Percentiles rank a stretch among this genome's conserved stretches.
These are phyloP conservation scores for Populus trichocarpa DNA, from an alignment of 441 rosid genomes.

Conservation along the genomic window DNA sequence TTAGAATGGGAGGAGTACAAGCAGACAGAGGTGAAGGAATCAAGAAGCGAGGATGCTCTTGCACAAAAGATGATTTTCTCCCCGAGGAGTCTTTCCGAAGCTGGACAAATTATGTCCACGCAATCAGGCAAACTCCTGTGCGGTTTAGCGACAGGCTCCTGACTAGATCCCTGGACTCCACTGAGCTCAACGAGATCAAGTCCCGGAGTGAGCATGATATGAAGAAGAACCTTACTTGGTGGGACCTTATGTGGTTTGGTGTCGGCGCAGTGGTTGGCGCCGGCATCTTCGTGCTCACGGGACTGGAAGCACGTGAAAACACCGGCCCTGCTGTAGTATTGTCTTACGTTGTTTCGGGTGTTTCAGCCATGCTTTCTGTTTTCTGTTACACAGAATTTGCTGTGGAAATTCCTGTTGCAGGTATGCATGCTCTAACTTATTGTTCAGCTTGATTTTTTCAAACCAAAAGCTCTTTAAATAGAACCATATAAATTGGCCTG, in stretches of 20 bases:
- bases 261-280: conserved; percentile 87
- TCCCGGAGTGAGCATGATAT: conserved; percentile 76
- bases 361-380: conserved; percentile 91
- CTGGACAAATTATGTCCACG: conserved; percentile 50
- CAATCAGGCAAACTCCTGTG: conserved; percentile 53
- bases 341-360: conserved; percentile 76
- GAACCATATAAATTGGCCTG: too few species aligned
- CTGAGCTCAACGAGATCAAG: conserved; percentile 67
- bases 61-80: conserved; percentile 71
- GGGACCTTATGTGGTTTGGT: conserved; percentile 97
- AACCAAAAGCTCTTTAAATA: too few species aligned
- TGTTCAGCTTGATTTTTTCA: conserved; percentile 17
- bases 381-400: conserved; percentile 97
- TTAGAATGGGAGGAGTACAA: conserved; percentile 10
- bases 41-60: conserved; percentile 57
- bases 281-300: conserved; percentile 87
- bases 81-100: conserved; percentile 79
- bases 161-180: conserved; percentile 62
- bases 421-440: conserved; percentile 19
- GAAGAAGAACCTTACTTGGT: conserved; percentile 83
- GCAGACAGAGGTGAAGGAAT: conserved; percentile 32
- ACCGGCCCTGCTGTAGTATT: conserved; percentile 86
- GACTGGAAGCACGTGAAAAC: conserved; percentile 40
- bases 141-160: conserved; percentile 55
- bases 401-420: conserved; percentile 92